These are phyloP conservation scores for Agrostemma githago DNA, from an alignment of 148 eudicot species.

Conservation along the genomic window DNA sequence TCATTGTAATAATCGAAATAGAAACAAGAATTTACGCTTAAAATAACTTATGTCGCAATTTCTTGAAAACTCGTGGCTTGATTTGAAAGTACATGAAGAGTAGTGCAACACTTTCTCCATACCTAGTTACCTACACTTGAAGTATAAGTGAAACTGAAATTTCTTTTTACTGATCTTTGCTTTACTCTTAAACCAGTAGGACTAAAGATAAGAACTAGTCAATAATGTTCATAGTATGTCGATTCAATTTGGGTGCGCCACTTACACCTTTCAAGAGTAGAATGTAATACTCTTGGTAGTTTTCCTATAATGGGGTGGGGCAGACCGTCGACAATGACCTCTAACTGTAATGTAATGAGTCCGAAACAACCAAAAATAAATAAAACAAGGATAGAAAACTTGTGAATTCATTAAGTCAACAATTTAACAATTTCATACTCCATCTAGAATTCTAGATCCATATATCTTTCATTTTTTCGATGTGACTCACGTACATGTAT, in stretches of 20 bases:
- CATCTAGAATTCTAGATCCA: background rate
- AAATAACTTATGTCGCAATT: too few species aligned
- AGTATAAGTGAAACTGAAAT: constrained; percentile 58
- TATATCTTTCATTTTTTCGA: background rate
- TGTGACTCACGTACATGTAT: background rate
- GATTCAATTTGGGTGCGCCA: constrained; percentile 10
- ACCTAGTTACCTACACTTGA: constrained; percentile 85
- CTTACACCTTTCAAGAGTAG: constrained; percentile 12
- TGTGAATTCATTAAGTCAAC: constrained; percentile 17
- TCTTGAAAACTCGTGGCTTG: constrained; percentile 56
- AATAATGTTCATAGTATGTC: constrained; percentile 16
- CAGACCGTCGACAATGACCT: constrained; percentile 14
- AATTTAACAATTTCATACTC: constrained; percentile 3
- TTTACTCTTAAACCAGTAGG: constrained; percentile 70
- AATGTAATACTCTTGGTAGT: constrained; percentile 3
- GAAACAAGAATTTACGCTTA: too few species aligned
- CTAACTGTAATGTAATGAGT: constrained; percentile 12
- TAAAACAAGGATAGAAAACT: constrained; percentile 2
- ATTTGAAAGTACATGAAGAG: constrained; percentile 82
- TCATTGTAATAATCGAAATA: too few species aligned
- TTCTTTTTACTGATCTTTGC: constrained; percentile 51
- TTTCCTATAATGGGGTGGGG: constrained; percentile 3
- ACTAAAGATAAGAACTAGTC: constrained; percentile 20
- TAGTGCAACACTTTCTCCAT: constrained; percentile 39
- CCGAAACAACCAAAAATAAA: constrained; percentile 1